These are phyloP conservation scores for Cyberlindnera galapagoensis DNA, from an alignment of 805 yeast species.

Conservation along the genomic window DNA sequence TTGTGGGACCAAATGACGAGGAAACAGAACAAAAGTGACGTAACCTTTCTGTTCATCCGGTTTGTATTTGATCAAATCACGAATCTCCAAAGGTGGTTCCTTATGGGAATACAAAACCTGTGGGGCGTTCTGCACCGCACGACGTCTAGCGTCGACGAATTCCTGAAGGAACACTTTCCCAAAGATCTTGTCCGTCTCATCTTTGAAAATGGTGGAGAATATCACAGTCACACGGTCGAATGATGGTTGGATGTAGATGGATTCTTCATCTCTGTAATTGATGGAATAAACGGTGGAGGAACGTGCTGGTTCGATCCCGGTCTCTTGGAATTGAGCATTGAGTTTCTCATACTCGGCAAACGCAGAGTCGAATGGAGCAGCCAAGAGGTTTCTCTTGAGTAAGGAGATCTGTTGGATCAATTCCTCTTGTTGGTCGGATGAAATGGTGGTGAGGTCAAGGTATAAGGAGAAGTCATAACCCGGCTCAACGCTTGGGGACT, in stretches of 20 bases:
- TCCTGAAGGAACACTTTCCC: constrained; percentile 89
- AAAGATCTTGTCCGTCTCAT: constrained; percentile 90
- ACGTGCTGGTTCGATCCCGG: constrained; percentile 23
- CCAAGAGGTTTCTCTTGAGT: constrained; percentile 79
- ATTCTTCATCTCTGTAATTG: constrained; percentile 88
- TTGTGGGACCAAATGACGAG: constrained; percentile 62
- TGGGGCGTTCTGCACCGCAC: constrained; percentile 96
- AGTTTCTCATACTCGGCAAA: constrained; percentile 72
- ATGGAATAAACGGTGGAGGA: constrained; percentile 30
- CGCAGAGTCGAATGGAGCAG: constrained; percentile 89
- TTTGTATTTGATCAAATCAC: constrained; percentile 34
- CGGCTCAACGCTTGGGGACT: constrained; percentile 44
- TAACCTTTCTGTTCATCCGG: constrained; percentile 43
- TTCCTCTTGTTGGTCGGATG: constrained; percentile 41
- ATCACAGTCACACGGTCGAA: constrained; percentile 96
- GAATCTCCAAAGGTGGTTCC: constrained; percentile 90
- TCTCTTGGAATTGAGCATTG: constrained; percentile 24
- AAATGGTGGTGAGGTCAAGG: constrained; percentile 47
- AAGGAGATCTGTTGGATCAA: constrained; percentile 63
- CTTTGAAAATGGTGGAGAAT: constrained; percentile 90
- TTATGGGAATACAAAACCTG: constrained; percentile 88
- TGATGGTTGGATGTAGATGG: constrained; percentile 84
- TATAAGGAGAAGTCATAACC: constrained; percentile 79
- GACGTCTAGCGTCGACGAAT: constrained; percentile 91
- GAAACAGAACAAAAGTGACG: constrained; percentile 70